Evolutionary conservation across 371 early-diverging fungal genomes (phyloP), one percentile per base, ranked within the genome.

Genomic region (Mortierella polycephala): DNA sequence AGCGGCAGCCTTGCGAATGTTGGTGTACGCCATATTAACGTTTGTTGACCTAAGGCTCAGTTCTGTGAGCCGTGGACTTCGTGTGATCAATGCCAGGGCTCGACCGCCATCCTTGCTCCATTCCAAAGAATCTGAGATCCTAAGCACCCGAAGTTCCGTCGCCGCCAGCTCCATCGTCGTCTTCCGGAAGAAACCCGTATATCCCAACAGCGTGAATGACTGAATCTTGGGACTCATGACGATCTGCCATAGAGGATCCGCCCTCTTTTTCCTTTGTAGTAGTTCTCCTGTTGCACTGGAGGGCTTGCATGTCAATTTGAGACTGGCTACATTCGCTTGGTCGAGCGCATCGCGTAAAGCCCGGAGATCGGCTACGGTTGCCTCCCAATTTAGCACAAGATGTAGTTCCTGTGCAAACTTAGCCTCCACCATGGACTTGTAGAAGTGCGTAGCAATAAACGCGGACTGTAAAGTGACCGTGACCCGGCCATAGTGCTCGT

Each of bases 201-300:
- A 68, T 49, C 41, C 64, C 23, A 41, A 60, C 44, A 71, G 30
- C 5, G 59, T 50, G 16, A 73, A 60, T 7, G 67, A 37, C 44
- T 67, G 67, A 1, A 75, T 49, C n/a, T 60, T 65, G 12, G 69
- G 16, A 10, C 54, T 42, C 13, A 40, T 37, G 16, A 75, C 61
- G 57, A 75, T 58, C 20, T 75, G 66, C 62, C 69, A 55, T 2
- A 75, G 42, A 0, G 75, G 75, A 49, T 75, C 69, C 12, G 64
- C 55, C 1, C 53, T 44, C 58, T 66, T 69, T 37, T 39, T 60
- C 41, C 69, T 60, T 16, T 44, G 61, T 37, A 75, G 50, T 14
- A 64, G 50, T 18, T 57, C 62, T 0, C 62, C 23, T 12, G 62
- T 46, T 1, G 57, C 45, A 1, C 7, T 57, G 42, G 54, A 12